Conservation (phyloP, 306 rosid species). For the Ammopiptanthus mongolicus region DNA sequence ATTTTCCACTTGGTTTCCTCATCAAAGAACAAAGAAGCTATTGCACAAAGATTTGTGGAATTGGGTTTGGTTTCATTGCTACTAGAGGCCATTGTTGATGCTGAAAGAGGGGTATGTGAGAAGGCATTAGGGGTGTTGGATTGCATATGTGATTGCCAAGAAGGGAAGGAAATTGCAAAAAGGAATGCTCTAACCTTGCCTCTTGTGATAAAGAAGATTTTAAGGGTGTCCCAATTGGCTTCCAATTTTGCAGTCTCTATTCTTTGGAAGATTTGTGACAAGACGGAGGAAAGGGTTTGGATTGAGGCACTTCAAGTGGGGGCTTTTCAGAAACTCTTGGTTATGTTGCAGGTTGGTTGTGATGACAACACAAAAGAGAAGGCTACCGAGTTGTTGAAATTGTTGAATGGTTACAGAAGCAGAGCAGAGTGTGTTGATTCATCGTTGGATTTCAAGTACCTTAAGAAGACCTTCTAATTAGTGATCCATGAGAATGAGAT, state of each 20-base stretch:
- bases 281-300: slow-evolving; percentile 29
- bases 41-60: slow-evolving; percentile 37
- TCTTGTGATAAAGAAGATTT: slow-evolving; percentile 61
- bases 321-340: slow-evolving; percentile 68
- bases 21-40: neutral
- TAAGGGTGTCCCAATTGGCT: slow-evolving; percentile 57
- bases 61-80: slow-evolving; percentile 54
- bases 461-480: slow-evolving; percentile 48
- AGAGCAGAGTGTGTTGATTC: slow-evolving; percentile 52
- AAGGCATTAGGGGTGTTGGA: slow-evolving; percentile 62
- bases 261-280: slow-evolving; percentile 56
- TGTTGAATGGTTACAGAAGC: slow-evolving; percentile 47
- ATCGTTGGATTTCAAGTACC: slow-evolving; percentile 57
- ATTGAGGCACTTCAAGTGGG: slow-evolving; percentile 64
- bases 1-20: slow-evolving; percentile 48
- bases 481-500: neutral
- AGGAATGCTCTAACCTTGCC: slow-evolving; percentile 60
- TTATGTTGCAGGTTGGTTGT: slow-evolving; percentile 76
- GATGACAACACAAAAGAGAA: slow-evolving; percentile 50
- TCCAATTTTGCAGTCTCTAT: slow-evolving; percentile 52
- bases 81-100: slow-evolving; percentile 61
- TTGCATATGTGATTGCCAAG: slow-evolving; percentile 42
- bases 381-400: slow-evolving; percentile 58
- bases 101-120: slow-evolving; percentile 51
- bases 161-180: slow-evolving; percentile 45